phyloP scores from a whole-genome alignment of 192 early-diverging fungal species.

The Rhizophagus clarus region DNA sequence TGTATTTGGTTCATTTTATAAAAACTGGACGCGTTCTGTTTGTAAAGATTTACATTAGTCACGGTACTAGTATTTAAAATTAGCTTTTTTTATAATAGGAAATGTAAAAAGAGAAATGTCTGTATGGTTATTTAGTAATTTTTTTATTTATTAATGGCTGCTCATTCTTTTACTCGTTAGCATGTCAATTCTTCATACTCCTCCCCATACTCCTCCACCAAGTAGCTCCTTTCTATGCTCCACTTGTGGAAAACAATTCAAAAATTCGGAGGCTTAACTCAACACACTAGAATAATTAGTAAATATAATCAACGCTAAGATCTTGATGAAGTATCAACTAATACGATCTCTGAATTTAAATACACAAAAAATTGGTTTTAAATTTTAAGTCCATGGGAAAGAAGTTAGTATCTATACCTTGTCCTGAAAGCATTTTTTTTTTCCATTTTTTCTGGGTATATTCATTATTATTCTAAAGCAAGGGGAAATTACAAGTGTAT shows the following conservation, averaged over 20 bases:
- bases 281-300: background rate
- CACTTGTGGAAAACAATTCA: background rate
- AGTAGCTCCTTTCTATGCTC: background rate
- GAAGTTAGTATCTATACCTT: background rate
- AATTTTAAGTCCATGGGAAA: constrained; percentile 9
- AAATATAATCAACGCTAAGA: background rate
- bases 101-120: too few relatives aligned
- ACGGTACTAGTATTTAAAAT: background rate
- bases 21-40: background rate
- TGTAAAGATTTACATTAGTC: too few relatives aligned
- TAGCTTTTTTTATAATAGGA: background rate
- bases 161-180: too few relatives aligned
- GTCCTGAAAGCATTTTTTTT: constrained; percentile 16
- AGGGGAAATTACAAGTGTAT: constrained; percentile 11
- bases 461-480: constrained; percentile 10
- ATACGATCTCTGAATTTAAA: background rate
- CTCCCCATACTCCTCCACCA: background rate
- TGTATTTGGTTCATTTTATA: background rate
- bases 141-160: background rate
- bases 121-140: background rate
- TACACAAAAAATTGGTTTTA: constrained; percentile 1
- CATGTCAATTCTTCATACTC: background rate
- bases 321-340: background rate
- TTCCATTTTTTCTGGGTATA: constrained; percentile 7
- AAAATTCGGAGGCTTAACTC: background rate